phyloP scores from a whole-genome alignment of 2,329 filamentous ascomycete genomes.

The Arthrobotrys sphaeroides region DNA sequence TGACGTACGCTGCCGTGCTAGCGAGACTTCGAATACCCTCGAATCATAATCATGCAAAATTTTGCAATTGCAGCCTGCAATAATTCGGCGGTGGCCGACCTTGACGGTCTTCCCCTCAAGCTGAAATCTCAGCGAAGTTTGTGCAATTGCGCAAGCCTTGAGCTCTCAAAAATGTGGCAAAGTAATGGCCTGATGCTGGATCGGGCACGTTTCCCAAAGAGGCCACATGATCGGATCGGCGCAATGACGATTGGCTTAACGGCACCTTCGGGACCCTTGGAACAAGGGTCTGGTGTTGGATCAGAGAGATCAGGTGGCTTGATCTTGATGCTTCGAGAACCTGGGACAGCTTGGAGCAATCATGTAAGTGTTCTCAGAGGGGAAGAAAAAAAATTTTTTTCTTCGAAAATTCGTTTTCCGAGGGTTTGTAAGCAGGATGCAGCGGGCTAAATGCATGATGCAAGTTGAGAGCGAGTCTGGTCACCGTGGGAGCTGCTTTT shows the following conservation, averaged over 20 bases:
- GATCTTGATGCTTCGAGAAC: constrained; percentile 9
- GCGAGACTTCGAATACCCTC: too few species aligned
- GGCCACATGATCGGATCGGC: constrained; percentile 29
- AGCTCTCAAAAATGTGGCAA: constrained; percentile 21
- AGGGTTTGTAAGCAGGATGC: neutral
- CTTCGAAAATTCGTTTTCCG: neutral
- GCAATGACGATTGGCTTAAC: constrained; percentile 20
- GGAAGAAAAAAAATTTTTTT: constrained; percentile 8
- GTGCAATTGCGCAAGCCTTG: constrained; percentile 5
- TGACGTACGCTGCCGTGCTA: too few species aligned
- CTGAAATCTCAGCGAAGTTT: neutral
- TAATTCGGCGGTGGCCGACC: neutral
- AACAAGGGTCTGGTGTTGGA: neutral
- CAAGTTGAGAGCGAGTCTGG: neutral
- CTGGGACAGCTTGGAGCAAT: neutral
- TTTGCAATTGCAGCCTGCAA: neutral
- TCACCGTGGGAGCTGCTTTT: constrained; percentile 23
- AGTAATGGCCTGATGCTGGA: neutral
- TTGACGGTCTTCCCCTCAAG: neutral
- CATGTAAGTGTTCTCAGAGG: neutral
- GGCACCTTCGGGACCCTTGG: constrained; percentile 2
- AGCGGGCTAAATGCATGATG: constrained; percentile 26
- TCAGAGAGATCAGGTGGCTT: constrained; percentile 33
- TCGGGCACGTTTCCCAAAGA: neutral
- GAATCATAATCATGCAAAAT: neutral